A percentile compares a stretch with the other conserved stretches of the same genome.
These are phyloP conservation scores for Dimargaris xerosporica DNA, from an alignment of 192 early-diverging fungal genomes.

Conservation along the genomic window DNA sequence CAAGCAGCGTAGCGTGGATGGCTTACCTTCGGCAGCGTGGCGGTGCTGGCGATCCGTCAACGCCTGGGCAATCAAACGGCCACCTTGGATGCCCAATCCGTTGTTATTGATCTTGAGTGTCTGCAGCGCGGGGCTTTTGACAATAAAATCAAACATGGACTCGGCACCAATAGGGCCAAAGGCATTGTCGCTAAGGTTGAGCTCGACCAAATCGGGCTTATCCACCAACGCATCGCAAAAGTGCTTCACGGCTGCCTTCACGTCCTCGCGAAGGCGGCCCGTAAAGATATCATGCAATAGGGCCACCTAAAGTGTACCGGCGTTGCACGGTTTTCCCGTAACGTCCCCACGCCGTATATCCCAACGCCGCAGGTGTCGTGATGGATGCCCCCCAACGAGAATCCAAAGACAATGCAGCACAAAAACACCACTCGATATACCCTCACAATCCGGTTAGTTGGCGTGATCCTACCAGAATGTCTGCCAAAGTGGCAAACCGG, in stretches of 20 bases:
- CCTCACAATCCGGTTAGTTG: neutral
- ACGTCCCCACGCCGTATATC: no score
- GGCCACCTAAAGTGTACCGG: conserved; percentile 39
- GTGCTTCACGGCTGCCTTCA: conserved; percentile 66
- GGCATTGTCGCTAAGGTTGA: conserved; percentile 89
- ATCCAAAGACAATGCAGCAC: conserved; percentile 14
- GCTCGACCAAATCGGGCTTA: conserved; percentile 60
- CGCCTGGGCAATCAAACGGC: conserved; percentile 68
- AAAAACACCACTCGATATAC: neutral
- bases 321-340: no score
- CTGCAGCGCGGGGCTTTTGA: conserved; percentile 63
- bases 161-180: conserved; percentile 91
- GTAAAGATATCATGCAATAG: conserved; percentile 90
- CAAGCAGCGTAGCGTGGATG: conserved; percentile 59
- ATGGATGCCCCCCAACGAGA: neutral
- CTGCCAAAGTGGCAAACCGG: no score
- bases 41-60: conserved; percentile 61
- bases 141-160: conserved; percentile 72
- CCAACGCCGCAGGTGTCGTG: no score
- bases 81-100: conserved; percentile 86
- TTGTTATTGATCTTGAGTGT: conserved; percentile 92
- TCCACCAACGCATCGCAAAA: conserved; percentile 71
- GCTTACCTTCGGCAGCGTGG: conserved; percentile 39
- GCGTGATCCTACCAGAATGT: neutral
- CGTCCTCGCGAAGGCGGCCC: conserved; percentile 75